Evolutionary conservation across 768 basidiomycete genomes (phyloP).

Genomic region (Pluteus cervinus): DNA sequence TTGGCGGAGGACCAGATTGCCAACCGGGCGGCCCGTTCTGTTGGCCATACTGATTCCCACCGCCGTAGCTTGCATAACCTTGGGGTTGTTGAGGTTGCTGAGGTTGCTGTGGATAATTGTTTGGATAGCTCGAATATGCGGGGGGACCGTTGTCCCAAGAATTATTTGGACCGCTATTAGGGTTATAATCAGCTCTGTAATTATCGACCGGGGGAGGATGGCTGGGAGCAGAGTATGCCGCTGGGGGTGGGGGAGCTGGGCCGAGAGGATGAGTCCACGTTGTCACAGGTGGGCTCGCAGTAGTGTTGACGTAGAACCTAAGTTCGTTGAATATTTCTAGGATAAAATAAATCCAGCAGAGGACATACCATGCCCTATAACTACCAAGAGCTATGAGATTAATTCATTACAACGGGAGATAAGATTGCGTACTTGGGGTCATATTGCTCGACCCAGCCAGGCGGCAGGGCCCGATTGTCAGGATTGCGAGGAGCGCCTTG

Average conservation of each 20-base stretch:
- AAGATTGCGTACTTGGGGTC: constrained; percentile 53
- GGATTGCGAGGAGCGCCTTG: constrained; percentile 31
- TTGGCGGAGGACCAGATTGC: no score
- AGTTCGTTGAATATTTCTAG: constrained; percentile 2
- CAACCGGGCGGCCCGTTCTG: no score
- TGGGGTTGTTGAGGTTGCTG: no score
- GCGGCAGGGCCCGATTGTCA: constrained; percentile 57
- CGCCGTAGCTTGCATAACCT: no score
- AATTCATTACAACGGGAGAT: constrained; percentile 10
- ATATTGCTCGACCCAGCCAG: constrained; percentile 65
- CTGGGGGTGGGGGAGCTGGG: constrained; percentile 31
- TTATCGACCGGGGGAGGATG: constrained; percentile 41
- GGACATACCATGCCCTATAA: constrained; percentile 56
- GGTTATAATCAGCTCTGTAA: constrained; percentile 16
- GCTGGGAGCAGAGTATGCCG: constrained; percentile 31
- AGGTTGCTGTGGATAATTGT: no score
- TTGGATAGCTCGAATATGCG: no score
- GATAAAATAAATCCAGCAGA: neutral
- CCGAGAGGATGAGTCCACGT: constrained; percentile 72
- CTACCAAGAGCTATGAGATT: constrained; percentile 13
- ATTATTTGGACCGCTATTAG: no score
- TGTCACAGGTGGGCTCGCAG: constrained; percentile 52
- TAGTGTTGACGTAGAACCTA: constrained; percentile 79
- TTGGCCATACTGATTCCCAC: no score
- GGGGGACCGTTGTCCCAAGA: no score